Conservation (phyloP, 345 rosid species). For the Eucalyptus polyanthemos region DNA sequence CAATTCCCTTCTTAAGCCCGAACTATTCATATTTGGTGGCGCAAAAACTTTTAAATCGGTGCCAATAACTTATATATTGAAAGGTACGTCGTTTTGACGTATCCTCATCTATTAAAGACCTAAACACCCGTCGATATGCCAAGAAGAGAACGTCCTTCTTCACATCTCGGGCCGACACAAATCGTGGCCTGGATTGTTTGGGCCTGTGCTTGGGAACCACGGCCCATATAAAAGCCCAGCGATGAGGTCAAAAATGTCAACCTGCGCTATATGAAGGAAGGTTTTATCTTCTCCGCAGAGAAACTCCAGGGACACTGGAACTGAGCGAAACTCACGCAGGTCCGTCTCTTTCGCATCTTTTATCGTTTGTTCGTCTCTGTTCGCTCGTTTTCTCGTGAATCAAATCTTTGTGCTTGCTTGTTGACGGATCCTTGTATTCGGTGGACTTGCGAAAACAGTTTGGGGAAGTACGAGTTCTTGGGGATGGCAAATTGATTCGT, state of each 20-base stretch:
- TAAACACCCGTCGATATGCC: too few relatives aligned
- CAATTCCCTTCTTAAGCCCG: too few relatives aligned
- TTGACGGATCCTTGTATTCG: background rate
- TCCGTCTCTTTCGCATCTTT: background rate
- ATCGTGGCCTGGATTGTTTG: background rate
- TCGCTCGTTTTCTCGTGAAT: background rate
- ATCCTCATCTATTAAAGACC: too few relatives aligned
- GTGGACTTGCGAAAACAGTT: background rate
- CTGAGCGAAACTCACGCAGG: too few relatives aligned
- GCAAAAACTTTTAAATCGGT: background rate
- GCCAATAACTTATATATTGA: background rate
- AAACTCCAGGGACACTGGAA: too few relatives aligned
- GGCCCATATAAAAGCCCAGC: background rate
- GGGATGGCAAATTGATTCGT: background rate
- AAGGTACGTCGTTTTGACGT: background rate
- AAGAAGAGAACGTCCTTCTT: too few relatives aligned
- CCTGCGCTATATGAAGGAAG: background rate
- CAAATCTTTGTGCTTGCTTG: background rate
- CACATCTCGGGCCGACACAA: too few relatives aligned
- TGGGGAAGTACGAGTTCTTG: background rate
- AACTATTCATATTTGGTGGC: too few relatives aligned
- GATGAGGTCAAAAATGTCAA: background rate
- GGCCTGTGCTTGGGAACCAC: background rate
- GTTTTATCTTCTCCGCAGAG: rapidly evolving
- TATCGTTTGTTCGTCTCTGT: background rate